Conservation (phyloP, 345 rosid species). For the Lagerstroemia speciosa region DNA sequence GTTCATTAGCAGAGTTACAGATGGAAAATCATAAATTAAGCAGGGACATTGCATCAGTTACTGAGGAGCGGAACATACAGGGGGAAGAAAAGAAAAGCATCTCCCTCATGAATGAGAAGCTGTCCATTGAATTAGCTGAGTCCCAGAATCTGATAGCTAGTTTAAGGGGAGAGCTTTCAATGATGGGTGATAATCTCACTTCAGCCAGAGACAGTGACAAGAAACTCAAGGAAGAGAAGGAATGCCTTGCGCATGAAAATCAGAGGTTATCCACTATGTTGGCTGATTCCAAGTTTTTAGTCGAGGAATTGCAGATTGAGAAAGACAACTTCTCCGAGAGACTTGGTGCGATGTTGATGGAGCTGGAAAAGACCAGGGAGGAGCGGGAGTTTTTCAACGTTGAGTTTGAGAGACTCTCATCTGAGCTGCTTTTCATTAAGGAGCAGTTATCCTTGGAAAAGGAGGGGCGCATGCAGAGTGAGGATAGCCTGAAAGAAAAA, state of each 20-base stretch:
- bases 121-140: conserved; percentile 45
- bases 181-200: conserved; percentile 30
- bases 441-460: conserved; percentile 40
- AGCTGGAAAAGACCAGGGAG: conserved; percentile 43
- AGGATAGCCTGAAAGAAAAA: conserved; percentile 37
- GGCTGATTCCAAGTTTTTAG: conserved; percentile 35
- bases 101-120: conserved; percentile 39
- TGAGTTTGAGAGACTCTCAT: conserved; percentile 49
- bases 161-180: conserved; percentile 42
- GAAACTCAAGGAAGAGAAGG: conserved; percentile 46
- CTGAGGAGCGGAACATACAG: conserved; percentile 40
- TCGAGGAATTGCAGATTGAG: conserved; percentile 41
- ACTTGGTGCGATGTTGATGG: conserved; percentile 31
- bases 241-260: conserved; percentile 31
- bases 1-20: conserved; percentile 28
- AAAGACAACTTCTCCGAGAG: conserved; percentile 36
- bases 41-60: conserved; percentile 28
- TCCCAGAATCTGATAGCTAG: conserved; percentile 39
- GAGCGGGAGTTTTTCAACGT: conserved; percentile 34
- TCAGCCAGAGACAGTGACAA: conserved; percentile 29
- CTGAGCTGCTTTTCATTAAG: conserved; percentile 42
- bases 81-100: conserved; percentile 31
- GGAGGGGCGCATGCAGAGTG: conserved; percentile 26
- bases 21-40: conserved; percentile 51
- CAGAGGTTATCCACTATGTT: conserved; percentile 33